Base-by-base conservation (phyloP, 306 rosid genomes). In the Hippophae gyantsensis region DNA sequence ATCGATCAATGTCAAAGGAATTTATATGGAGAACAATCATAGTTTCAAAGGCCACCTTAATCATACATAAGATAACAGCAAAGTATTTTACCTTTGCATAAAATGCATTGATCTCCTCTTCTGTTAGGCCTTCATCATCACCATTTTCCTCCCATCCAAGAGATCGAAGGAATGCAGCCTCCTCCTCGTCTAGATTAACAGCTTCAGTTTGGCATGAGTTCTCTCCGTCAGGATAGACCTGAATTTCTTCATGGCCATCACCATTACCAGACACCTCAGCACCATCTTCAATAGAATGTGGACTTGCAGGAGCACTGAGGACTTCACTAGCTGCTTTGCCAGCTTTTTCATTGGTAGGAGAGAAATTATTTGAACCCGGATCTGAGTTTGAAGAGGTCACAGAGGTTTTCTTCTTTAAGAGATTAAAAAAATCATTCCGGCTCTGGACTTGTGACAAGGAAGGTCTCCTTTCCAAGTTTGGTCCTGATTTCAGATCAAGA, bases 131-230 rank as follows among this genome's bases (percentile, higher is more conserved):
- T 46, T 66, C 99, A 66, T 92, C 52, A 48, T 14, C 95, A 65
- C 81, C 76, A 77, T 74, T 79, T 74, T 93, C 99, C 52, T 82
- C 96, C 99, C 99, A 93, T 59, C 99, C 99, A 72, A 92, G 97
- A 52, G 99, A 93, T 56, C 89, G 89, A 59, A 93, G 97, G 73
- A 93, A 93, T 54, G 95, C 92, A 75, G 81, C 86, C 78, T 93
- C 99, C 82, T 93, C 95, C 75, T 88, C 99, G 58, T 87, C 95
- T 4, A 82, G 87, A 74, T 75, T 76, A 65, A 77, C 60, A 9
- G 84, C 74, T 66, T 69, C 85, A 70, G 72, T 65, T 52, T 73
- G 65, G 68, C 61, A 60, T 72, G 70, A 3, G 59, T 63, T 72
- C 67, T 69, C 76, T 38, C 67, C 79, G 56, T 60, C 81, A 49